These are phyloP conservation scores for Colletotrichum nymphaeae DNA, from an alignment of 2,329 filamentous ascomycete species.

Conservation along the genomic window DNA sequence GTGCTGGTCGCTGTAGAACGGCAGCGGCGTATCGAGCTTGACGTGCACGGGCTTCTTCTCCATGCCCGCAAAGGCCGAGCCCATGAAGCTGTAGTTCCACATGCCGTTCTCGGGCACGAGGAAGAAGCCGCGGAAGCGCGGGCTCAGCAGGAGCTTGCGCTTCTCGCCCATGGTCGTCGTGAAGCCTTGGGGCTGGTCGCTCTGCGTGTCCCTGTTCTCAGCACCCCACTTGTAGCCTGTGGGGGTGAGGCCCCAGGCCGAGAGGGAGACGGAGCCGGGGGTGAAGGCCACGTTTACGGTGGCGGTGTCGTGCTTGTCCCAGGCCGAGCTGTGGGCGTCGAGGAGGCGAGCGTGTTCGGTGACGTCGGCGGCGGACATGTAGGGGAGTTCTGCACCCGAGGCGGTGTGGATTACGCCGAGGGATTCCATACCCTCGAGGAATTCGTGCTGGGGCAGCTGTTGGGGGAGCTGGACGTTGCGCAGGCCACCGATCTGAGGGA, in stretches of 20 bases:
- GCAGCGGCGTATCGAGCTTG: conserved; percentile 89
- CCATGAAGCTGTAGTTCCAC: conserved; percentile 99
- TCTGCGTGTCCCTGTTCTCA: conserved; percentile 92
- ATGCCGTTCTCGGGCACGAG: conserved; percentile 88
- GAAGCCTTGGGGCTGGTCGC: conserved; percentile 95
- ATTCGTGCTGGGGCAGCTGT: conserved; percentile 90
- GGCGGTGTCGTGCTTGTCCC: conserved; percentile 89
- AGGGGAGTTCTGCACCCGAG: conserved; percentile 92
- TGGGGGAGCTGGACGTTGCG: conserved; percentile 92
- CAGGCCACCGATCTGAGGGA: conserved; percentile 94
- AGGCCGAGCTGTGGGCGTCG: conserved; percentile 75
- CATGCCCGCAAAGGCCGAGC: conserved; percentile 84
- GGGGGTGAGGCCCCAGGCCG: conserved; percentile 92
- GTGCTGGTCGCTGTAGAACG: conserved; percentile 94
- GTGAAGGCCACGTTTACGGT: conserved; percentile 98
- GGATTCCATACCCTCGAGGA: conserved; percentile 86
- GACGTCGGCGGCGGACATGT: conserved; percentile 96
- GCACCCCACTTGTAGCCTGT: conserved; percentile 96
- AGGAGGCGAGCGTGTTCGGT: conserved; percentile 94
- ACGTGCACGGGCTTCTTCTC: conserved; percentile 94
- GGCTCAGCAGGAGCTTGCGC: conserved; percentile 91
- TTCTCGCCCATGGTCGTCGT: conserved; percentile 93
- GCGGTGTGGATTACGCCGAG: conserved; percentile 96
- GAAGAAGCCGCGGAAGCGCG: conserved; percentile 96
- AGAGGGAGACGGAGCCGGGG: conserved; percentile 93